phyloP scores from a whole-genome alignment of 1,139 yeast genomes.

The Arxiozyma slooffiae region DNA sequence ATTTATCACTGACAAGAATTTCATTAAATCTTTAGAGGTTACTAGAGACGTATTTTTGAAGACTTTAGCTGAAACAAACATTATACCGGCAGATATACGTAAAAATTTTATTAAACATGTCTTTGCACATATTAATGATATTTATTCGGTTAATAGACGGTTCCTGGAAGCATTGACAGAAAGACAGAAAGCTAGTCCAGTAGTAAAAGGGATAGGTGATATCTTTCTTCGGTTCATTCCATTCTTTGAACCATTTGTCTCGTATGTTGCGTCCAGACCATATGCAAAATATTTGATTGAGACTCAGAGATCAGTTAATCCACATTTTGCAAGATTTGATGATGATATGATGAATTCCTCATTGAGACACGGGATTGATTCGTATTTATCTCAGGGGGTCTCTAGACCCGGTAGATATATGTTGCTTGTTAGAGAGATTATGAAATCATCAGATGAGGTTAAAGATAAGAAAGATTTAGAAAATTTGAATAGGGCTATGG shows the following conservation, averaged over 20 bases:
- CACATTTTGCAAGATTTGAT: conserved; percentile 81
- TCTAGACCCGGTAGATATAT: conserved; percentile 95
- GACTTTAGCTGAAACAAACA: conserved; percentile 75
- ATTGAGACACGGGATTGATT: conserved; percentile 80
- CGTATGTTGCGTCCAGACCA: conserved; percentile 92
- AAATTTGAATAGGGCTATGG: conserved; percentile 63
- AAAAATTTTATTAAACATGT: conserved; percentile 88
- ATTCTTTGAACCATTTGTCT: conserved; percentile 81
- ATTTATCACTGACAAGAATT: conserved; percentile 87
- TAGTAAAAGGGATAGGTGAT: conserved; percentile 80
- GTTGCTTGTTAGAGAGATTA: conserved; percentile 67
- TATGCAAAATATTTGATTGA: conserved; percentile 95
- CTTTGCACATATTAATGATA: conserved; percentile 81
- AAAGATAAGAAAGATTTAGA: conserved; percentile 57
- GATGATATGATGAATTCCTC: conserved; percentile 83
- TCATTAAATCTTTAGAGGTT: conserved; percentile 88
- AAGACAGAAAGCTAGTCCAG: conserved; percentile 82
- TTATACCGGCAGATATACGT: conserved; percentile 80
- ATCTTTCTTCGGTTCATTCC: conserved; percentile 76
- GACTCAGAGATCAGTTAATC: conserved; percentile 82
- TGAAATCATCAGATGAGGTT: conserved; percentile 57
- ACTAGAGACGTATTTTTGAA: conserved; percentile 89
- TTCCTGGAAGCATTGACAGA: conserved; percentile 83
- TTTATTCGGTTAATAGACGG: conserved; percentile 70
- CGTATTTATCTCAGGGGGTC: conserved; percentile 89